Conservation (phyloP, 1,284 basidiomycete genomes). For the Sporisorium scitamineum region DNA sequence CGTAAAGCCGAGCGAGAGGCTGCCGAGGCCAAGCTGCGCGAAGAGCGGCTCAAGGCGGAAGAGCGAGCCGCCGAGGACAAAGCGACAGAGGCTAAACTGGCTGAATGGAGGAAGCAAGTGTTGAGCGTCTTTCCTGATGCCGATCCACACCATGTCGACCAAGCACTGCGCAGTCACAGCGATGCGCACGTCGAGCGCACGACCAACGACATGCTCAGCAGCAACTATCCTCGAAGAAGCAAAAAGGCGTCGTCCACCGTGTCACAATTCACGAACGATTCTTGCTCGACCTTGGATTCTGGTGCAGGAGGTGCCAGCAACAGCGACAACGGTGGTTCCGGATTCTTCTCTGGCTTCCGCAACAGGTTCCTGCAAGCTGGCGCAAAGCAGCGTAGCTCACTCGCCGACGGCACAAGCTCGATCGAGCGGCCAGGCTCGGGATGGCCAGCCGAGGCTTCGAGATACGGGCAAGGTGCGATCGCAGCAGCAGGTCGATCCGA, state of each 20-base stretch:
- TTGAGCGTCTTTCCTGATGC: constrained; percentile 68
- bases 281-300: constrained; percentile 4
- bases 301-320: neutral
- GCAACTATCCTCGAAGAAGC: constrained; percentile 54
- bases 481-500: constrained; percentile 39
- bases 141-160: constrained; percentile 60
- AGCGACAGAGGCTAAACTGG: constrained; percentile 33
- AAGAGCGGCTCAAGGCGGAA: constrained; percentile 60
- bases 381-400: constrained; percentile 47
- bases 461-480: constrained; percentile 15
- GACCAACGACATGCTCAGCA: constrained; percentile 61
- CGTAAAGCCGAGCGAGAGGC: constrained; percentile 81
- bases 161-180: constrained; percentile 56
- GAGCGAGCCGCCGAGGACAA: constrained; percentile 56
- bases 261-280: constrained; percentile 16
- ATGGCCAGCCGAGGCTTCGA: constrained; percentile 15
- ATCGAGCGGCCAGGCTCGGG: constrained; percentile 42
- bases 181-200: constrained; percentile 66
- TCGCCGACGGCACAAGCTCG: constrained; percentile 60
- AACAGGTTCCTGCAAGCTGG: constrained; percentile 40
- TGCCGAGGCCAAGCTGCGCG: constrained; percentile 70
- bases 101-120: constrained; percentile 57
- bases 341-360: constrained; percentile 54
- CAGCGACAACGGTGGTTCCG: constrained; percentile 14
- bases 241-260: constrained; percentile 32